Evolutionary conservation across 257 asterid genomes (phyloP).

Genomic region (Schizonepeta tenuifolia): DNA sequence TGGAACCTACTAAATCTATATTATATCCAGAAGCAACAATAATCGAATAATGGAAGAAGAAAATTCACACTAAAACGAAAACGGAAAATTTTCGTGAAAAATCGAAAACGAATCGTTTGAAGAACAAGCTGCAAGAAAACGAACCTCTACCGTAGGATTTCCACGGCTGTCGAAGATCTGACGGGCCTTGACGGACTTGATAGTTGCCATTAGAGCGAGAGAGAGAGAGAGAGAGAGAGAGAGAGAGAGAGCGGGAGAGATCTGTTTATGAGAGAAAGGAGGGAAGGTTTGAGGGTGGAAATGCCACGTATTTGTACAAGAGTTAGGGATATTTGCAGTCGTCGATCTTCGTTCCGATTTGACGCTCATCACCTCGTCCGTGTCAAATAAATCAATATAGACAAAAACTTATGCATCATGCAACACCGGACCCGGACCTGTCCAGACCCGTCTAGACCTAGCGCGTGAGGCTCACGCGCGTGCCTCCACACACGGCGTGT

Average conservation of each 20-base stretch:
- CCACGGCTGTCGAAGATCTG: conserved; percentile 99
- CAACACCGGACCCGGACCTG: too few relatives aligned
- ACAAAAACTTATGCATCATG: too few relatives aligned
- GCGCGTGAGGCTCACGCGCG: too few relatives aligned
- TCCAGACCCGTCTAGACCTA: too few relatives aligned
- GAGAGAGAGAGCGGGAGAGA: neutral
- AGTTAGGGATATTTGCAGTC: conserved; percentile 44
- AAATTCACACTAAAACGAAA: neutral
- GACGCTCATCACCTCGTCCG: conserved; percentile 30
- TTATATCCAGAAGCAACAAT: neutral
- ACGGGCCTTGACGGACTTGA: conserved; percentile 79
- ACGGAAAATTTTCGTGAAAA: neutral
- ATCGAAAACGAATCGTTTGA: conserved; percentile 15
- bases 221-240: conserved; percentile 15
- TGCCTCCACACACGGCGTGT: too few relatives aligned
- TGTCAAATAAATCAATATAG: conserved; percentile 25
- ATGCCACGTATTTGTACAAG: conserved; percentile 39
- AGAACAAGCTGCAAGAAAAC: conserved; percentile 19
- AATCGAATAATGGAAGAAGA: neutral
- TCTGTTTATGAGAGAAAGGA: too few relatives aligned
- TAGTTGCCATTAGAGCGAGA: conserved; percentile 51
- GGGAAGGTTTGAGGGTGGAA: neutral
- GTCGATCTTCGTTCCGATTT: conserved; percentile 36
- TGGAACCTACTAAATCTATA: neutral
- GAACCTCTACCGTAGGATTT: conserved; percentile 92